Evolutionary conservation across 164 flowering plant genomes (phyloP), one percentile per base, ranked within the genome.

Genomic region (Sextonia rubra): DNA sequence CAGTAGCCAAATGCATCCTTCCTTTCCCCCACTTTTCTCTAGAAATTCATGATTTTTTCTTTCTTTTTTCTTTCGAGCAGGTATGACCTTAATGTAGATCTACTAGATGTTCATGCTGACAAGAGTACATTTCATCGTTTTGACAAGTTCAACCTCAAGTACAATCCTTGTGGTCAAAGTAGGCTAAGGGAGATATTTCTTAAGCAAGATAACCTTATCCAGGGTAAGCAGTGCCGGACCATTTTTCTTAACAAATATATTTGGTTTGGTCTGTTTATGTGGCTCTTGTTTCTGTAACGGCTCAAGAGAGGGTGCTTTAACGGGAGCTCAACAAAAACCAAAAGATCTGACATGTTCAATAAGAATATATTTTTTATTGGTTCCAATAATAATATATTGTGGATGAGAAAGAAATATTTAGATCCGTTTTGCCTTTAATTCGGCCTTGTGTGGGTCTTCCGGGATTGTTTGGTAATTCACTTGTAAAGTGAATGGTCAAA

Each of bases 91-190:
- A 96, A 93, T 87, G 97, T 96, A 66, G 99, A 96, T 80, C 97
- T 96, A 66, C 80, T 96, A 75, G 98, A 96, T 85, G 99, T 96
- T 81, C 99, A 96, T 84, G 99, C 98, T 49, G 98, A 96, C 87
- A 91, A 96, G 85, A 96, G 99, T 79, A 96, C 99, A 58, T 96
- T 96, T 82, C 99, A 96, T 85, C 97, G 99, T 48, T 96, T 96
- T 84, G 99, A 96, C 83, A 96, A 96, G 79, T 96, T 96, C 80
- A 96, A 96, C 80, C 95, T 96, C 64, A 96, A 96, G 85, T 96
- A 96, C 77, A 96, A 96, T 84, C 99, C 99, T 56, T 93, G 98
- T 82, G 99, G 99, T 73, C 99, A 96, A 83, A 96, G 99, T 86
- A 90, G 97, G 83, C 97, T 96, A n/a, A 86, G 98, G 80, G 98